Conservation (phyloP, 1,139 yeast species). For the Barnettozyma hawaiiensis region DNA sequence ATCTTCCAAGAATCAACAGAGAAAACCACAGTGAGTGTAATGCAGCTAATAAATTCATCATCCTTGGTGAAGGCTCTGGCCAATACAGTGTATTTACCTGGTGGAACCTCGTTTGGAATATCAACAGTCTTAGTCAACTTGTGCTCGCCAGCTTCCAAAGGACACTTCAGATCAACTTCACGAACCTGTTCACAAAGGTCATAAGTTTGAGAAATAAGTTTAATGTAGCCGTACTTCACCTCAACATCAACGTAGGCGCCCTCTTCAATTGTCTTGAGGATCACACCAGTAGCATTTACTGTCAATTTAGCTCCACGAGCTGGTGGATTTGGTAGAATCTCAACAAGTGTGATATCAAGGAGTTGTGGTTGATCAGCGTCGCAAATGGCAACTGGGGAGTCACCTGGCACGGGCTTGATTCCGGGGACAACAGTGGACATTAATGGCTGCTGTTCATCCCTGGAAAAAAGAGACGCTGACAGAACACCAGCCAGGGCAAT, state of each 20-base stretch:
- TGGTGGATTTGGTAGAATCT: slow-evolving; percentile 83
- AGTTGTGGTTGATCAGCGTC: slow-evolving; percentile 60
- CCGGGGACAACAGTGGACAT: slow-evolving; percentile 27
- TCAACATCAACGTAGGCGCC: slow-evolving; percentile 95
- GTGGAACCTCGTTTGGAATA: slow-evolving; percentile 91
- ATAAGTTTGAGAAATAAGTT: slow-evolving; percentile 75
- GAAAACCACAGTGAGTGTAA: slow-evolving; percentile 73
- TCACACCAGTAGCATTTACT: slow-evolving; percentile 63
- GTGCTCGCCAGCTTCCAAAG: slow-evolving; percentile 65
- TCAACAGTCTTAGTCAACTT: slow-evolving; percentile 64
- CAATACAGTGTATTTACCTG: slow-evolving; percentile 79
- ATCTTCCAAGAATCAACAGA: slow-evolving; percentile 32
- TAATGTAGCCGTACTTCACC: slow-evolving; percentile 87
- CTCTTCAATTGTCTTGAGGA: slow-evolving; percentile 52
- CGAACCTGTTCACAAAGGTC: slow-evolving; percentile 85
- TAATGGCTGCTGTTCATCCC: slow-evolving; percentile 16
- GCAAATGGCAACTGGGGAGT: slow-evolving; percentile 76
- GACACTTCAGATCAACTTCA: slow-evolving; percentile 80
- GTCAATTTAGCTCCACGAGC: slow-evolving; percentile 73
- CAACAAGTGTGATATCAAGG: slow-evolving; percentile 53
- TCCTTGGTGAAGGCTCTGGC: slow-evolving; percentile 88
- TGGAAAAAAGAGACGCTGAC: slow-evolving; percentile 17
- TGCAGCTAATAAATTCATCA: slow-evolving; percentile 77
- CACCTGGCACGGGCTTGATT: slow-evolving; percentile 80
- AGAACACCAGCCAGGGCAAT: neutral